Evolutionary conservation across 83 land plant genomes (phyloP).

Genomic region (Picea abies): DNA sequence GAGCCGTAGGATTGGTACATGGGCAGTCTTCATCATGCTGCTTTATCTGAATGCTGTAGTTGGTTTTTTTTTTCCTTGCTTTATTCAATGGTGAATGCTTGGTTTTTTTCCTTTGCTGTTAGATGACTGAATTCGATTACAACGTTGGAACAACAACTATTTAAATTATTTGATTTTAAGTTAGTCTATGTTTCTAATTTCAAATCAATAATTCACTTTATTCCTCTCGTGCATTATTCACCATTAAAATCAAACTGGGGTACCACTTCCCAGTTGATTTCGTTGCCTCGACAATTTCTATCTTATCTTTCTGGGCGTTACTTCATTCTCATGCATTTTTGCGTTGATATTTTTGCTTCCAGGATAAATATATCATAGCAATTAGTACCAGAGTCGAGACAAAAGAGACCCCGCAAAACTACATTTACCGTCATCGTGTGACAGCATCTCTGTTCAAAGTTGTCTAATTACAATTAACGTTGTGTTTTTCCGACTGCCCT

Average conservation of each 20-base stretch:
- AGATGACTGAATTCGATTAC: too few relatives aligned
- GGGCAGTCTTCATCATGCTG: too few relatives aligned
- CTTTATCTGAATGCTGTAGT: too few relatives aligned
- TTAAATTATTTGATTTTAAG: too few relatives aligned
- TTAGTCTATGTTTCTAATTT: too few relatives aligned
- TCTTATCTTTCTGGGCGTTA: not conserved
- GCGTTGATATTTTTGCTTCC: not conserved
- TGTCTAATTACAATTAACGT: not conserved
- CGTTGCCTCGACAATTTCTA: not conserved
- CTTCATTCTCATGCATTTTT: not conserved
- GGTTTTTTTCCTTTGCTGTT: too few relatives aligned
- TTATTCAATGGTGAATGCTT: too few relatives aligned
- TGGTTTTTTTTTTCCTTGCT: too few relatives aligned
- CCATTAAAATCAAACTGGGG: not conserved
- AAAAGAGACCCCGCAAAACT: not conserved
- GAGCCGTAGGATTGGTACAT: conserved; percentile 1
- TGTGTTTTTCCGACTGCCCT: not conserved
- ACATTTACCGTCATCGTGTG: not conserved
- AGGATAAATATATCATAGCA: too few relatives aligned
- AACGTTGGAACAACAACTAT: too few relatives aligned
- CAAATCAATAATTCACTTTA: too few relatives aligned
- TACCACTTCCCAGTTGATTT: not conserved
- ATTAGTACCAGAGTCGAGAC: not conserved
- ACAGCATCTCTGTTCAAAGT: not conserved
- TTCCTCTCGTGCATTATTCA: too few relatives aligned